These are phyloP conservation scores for Fusarium circinatum DNA, from an alignment of 2,329 filamentous ascomycete species.

Conservation along the genomic window DNA sequence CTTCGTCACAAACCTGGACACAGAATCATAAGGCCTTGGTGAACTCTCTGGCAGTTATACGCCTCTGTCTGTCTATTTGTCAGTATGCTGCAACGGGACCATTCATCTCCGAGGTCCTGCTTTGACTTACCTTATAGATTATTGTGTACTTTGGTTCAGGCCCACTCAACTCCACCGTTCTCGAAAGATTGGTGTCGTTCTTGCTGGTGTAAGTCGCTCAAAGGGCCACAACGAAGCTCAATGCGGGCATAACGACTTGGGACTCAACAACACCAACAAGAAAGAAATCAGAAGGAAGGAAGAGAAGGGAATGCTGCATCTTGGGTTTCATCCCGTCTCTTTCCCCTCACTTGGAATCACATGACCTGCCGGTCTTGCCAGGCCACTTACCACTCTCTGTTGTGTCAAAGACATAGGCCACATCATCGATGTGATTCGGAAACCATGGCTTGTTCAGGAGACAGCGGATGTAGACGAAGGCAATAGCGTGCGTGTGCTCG, in stretches of 20 bases:
- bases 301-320: slow-evolving; percentile 23
- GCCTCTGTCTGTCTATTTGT: slow-evolving; percentile 6
- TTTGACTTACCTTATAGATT: slow-evolving; percentile 16
- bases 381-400: slow-evolving; percentile 36
- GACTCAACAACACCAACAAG: slow-evolving; percentile 13
- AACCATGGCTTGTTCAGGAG: slow-evolving; percentile 28
- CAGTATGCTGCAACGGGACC: neutral
- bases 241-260: neutral
- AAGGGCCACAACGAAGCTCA: slow-evolving; percentile 19
- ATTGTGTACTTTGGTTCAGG: neutral
- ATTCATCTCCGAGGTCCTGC: neutral
- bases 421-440: slow-evolving; percentile 40
- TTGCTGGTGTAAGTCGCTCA: neutral
- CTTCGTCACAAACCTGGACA: neutral
- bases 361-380: slow-evolving; percentile 42
- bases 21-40: neutral
- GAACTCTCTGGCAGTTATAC: neutral
- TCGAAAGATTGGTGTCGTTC: neutral
- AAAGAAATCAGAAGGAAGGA: slow-evolving; percentile 15
- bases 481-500: slow-evolving; percentile 6
- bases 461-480: slow-evolving; percentile 8
- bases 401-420: slow-evolving; percentile 37
- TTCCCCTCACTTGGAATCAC: slow-evolving; percentile 49
- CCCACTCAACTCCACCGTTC: slow-evolving; percentile 29
- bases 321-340: slow-evolving; percentile 42